These are phyloP conservation scores for Yamadazyma membranifaciens DNA, from an alignment of 1,139 yeast genomes.

Conservation along the genomic window DNA sequence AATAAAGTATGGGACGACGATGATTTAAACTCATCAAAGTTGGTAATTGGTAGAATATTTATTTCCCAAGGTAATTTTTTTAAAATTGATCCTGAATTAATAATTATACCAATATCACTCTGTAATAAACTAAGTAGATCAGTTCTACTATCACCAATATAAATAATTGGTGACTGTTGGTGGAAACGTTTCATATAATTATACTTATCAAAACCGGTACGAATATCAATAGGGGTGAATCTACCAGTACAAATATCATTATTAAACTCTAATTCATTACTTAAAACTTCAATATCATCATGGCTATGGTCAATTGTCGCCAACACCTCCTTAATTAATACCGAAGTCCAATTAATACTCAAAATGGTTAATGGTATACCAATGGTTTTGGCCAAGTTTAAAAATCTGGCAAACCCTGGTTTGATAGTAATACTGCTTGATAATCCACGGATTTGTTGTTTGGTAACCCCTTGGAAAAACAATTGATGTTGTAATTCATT, in stretches of 20 bases:
- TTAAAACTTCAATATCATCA: constrained; percentile 30
- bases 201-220: constrained; percentile 61
- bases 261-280: constrained; percentile 52
- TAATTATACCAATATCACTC: constrained; percentile 50
- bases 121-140: constrained; percentile 55
- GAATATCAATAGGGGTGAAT: constrained; percentile 26
- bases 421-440: constrained; percentile 41
- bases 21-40: background rate
- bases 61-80: constrained; percentile 14
- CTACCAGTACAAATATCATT: constrained; percentile 41
- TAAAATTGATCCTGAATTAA: constrained; percentile 30
- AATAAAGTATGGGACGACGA: constrained; percentile 7
- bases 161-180: constrained; percentile 27
- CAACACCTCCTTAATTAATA: constrained; percentile 46
- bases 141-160: constrained; percentile 67
- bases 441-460: constrained; percentile 27
- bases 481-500: constrained; percentile 36
- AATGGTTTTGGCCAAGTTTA: constrained; percentile 20
- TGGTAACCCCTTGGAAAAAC: constrained; percentile 46
- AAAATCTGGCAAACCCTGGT: constrained; percentile 43
- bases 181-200: constrained; percentile 22
- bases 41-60: background rate
- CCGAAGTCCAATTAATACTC: constrained; percentile 66
- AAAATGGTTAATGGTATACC: constrained; percentile 45
- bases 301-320: constrained; percentile 15